phyloP scores from a whole-genome alignment of 2,329 filamentous ascomycete species.

The Apiospora saccharicola region DNA sequence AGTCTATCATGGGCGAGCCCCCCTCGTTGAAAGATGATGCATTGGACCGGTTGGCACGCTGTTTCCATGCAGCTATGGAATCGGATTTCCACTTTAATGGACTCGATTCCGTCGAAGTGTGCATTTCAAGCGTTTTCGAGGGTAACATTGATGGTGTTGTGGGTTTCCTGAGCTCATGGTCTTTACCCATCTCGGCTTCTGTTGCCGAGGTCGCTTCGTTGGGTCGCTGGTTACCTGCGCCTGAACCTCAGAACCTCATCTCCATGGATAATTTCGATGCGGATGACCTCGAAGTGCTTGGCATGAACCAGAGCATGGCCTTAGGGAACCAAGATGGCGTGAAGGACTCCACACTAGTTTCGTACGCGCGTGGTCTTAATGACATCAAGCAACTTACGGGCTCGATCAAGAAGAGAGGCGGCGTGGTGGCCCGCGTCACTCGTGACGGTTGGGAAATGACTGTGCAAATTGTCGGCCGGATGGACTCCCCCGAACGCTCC shows the following conservation, averaged over 20 bases:
- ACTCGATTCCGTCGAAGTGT: slow-evolving; percentile 79
- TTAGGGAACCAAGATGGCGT: slow-evolving; percentile 69
- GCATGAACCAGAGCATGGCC: slow-evolving; percentile 62
- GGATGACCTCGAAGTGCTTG: slow-evolving; percentile 85
- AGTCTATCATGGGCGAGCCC: slow-evolving; percentile 46
- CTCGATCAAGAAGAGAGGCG: slow-evolving; percentile 37
- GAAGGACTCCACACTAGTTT: slow-evolving; percentile 80
- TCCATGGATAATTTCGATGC: slow-evolving; percentile 75
- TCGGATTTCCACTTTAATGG: slow-evolving; percentile 81
- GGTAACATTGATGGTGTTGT: slow-evolving; percentile 81
- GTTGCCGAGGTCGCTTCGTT: slow-evolving; percentile 85
- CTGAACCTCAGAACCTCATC: slow-evolving; percentile 60
- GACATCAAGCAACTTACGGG: slow-evolving; percentile 58
- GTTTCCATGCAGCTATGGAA: slow-evolving; percentile 72
- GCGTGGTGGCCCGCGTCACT: slow-evolving; percentile 43
- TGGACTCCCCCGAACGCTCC: slow-evolving; percentile 76
- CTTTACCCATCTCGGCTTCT: slow-evolving; percentile 77
- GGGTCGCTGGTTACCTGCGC: slow-evolving; percentile 79
- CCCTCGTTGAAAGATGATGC: slow-evolving; percentile 68
- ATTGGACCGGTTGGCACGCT: slow-evolving; percentile 73
- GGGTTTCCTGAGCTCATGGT: slow-evolving; percentile 79
- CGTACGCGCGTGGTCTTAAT: slow-evolving; percentile 76
- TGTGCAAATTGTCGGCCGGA: slow-evolving; percentile 80
- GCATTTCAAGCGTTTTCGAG: slow-evolving; percentile 82
- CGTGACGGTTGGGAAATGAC: slow-evolving; percentile 90